Base-by-base conservation (phyloP, 352 stramenopile genomes). In the Pythium pectinolyticum region DNA sequence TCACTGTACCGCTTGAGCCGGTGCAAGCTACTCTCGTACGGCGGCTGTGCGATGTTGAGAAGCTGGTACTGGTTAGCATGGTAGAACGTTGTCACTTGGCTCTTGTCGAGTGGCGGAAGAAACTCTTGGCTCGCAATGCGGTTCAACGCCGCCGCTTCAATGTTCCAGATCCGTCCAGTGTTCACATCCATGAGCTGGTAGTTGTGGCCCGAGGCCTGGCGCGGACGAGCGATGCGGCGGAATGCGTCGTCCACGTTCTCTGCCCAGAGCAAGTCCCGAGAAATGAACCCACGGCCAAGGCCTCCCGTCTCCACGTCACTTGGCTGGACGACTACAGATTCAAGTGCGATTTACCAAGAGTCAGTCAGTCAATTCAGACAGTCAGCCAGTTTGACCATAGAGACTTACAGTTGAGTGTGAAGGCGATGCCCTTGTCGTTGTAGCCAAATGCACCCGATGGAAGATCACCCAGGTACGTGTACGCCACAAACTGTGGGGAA, bases 51-150 rank as follows among this genome's bases (percentile, higher is more conserved):
- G 30, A 90, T 75, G 25, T 74, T 64, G 37, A 92, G 66, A 2
- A 79, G 77, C 65, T 90, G 81, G 56, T 92, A 92, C 66, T 92
- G 83, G 30, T 92, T 92, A 2, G 80, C 78, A 27, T 90, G 83
- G 63, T 88, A 92, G 56, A 82, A 88, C 9, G 76, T 67, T 1
- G 66, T 57, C 6, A 84, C 69, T 1, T 67, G 51, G 15, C 25
- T 53, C n/a, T 20, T 41, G 19, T 60, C 43, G 46, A 28, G 8
- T 8, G 63, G 52, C 19, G 41, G 22, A 0, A 66, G 22, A 34
- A 70, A 80, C 51, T 89, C 78, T 45, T 84, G 70, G 20, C 84
- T 62, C 6, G 66, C 63, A 27, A 81, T 60, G 31, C 81, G 83
- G 52, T 86, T 73, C 24, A 85, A 80, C 2, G 83, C 86, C 14